Percentiles rank a stretch among this genome's conserved stretches.
Evolutionary conservation across 78 protist genomes (phyloP).

Genomic region (Polysphondylium violaceum): DNA sequence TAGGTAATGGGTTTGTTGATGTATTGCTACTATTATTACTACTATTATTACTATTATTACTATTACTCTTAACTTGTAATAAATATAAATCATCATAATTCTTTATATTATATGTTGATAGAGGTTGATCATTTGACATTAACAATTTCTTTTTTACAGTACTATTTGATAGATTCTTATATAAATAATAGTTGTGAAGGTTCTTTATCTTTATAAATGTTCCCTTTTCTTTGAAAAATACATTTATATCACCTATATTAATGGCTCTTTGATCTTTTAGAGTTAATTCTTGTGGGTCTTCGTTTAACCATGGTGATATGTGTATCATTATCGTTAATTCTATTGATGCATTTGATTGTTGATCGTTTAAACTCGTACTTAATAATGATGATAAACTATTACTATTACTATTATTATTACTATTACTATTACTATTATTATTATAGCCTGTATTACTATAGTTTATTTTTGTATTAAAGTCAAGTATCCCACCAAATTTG

Average conservation of each 20-base stretch:
- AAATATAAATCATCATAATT: neutral
- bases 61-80: slow-evolving; percentile 18
- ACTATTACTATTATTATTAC: too few relatives aligned
- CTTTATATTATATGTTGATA: slow-evolving; percentile 14
- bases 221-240: slow-evolving; percentile 56
- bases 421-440: too few relatives aligned
- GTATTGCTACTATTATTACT: neutral
- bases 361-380: too few relatives aligned
- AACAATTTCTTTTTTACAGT: slow-evolving; percentile 17
- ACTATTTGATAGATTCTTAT: neutral
- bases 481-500: too few relatives aligned
- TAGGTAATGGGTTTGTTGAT: neutral
- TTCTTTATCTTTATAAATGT: neutral
- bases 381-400: too few relatives aligned
- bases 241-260: slow-evolving; percentile 29
- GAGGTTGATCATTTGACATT: slow-evolving; percentile 50
- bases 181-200: slow-evolving; percentile 12
- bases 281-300: neutral
- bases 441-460: too few relatives aligned
- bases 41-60: neutral
- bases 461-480: too few relatives aligned
- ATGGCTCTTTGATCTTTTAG: neutral
- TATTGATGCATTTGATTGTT: too few relatives aligned
- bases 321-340: too few relatives aligned
- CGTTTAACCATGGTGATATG: slow-evolving; percentile 1